phyloP scores from a whole-genome alignment of 257 asterid genomes.

The Ehretia macrophylla region DNA sequence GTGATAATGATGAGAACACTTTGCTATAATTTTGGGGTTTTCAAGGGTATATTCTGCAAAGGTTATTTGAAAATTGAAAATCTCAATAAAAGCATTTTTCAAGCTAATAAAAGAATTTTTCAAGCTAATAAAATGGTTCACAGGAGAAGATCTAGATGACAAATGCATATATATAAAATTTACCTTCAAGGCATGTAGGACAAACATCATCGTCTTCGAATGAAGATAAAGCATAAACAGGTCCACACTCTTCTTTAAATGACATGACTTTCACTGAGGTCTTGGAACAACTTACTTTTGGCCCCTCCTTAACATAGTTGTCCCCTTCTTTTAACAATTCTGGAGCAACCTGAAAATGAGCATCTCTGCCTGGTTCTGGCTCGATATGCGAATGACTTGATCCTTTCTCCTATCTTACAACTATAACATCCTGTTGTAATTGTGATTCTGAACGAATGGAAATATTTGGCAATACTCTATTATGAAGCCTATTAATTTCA shows the following conservation, averaged over 20 bases:
- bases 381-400: constrained; percentile 23
- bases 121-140: background rate
- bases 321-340: background rate
- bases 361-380: constrained; percentile 20
- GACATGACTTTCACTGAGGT: constrained; percentile 18
- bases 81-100: background rate
- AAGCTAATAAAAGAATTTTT: no score
- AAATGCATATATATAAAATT: background rate
- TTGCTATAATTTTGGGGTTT: constrained; percentile 48
- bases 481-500: constrained; percentile 8
- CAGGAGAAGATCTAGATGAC: background rate
- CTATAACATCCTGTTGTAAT: constrained; percentile 15
- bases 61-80: background rate
- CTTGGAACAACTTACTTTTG: constrained; percentile 10
- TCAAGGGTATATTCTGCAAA: constrained; percentile 47
- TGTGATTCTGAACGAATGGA: constrained; percentile 2
- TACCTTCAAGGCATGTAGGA: constrained; percentile 75
- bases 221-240: constrained; percentile 8
- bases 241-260: constrained; percentile 2
- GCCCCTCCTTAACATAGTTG: background rate
- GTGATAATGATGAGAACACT: constrained; percentile 63
- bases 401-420: constrained; percentile 16
- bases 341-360: constrained; percentile 11
- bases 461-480: constrained; percentile 9
- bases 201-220: constrained; percentile 46